Evolutionary conservation across 805 yeast species (phyloP), one percentile per base, ranked within the genome.

Genomic region (Yamadazyma ubonensis): DNA sequence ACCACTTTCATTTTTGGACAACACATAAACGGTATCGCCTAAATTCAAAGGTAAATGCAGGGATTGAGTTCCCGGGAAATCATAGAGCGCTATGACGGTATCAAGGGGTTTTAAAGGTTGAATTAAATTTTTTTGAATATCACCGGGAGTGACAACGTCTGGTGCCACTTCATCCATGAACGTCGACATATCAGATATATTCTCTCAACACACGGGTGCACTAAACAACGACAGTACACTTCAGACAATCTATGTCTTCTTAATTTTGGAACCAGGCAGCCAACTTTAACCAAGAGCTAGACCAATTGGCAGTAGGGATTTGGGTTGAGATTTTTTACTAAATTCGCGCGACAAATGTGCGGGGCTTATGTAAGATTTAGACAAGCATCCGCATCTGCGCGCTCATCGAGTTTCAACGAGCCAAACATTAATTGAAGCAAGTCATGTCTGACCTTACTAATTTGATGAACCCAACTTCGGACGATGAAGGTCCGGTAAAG

Each of bases 21-120:
- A 55, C 10, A 88, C 93, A 49, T 82, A 76, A 1, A 88, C 64
- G 3, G 83, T 71, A 47, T 85, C 95, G 14, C 89, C 91, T n/a
- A 73, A 63, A 38, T 59, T 61, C 15, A 84, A 59, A 16, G 75
- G 72, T 29, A 83, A 61, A 32, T 78, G 72, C 29, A 75, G 71
- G 1, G 77, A 65, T 39, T 70, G 73, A 2, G 76, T 76, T 4
- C 77, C 73, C 14, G 71, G 74, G 54, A 71, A 79, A 43, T 77
- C 81, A 44, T 76, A 73, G 10, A 77, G 57, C 3, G 79, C 86
- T 6, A 72, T 71, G 5, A 80, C 86, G 1, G 81, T 76, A 44
- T 79, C 86, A 8, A 78, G 55, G 40, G 71, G 74, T 41, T 57
- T 64, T 42, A 62, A 39, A 16, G 58, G 59, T 10, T 47, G 57